Conservation (phyloP, 2,329 filamentous ascomycete species). For the Metarhizium guizhouense region DNA sequence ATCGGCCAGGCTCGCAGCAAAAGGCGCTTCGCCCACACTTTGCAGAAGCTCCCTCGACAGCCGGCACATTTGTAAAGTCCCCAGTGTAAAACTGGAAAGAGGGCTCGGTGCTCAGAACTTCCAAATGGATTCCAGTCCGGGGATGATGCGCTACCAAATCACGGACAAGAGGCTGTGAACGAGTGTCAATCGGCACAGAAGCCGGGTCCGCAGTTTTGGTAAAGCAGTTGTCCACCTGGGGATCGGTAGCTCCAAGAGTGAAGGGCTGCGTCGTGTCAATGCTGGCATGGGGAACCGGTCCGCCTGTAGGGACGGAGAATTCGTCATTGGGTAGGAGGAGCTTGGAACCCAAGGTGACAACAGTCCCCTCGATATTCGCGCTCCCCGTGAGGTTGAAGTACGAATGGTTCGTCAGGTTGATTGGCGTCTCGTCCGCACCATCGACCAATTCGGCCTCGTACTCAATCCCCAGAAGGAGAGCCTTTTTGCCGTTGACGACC, state of each 20-base stretch:
- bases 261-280: conserved; percentile 61
- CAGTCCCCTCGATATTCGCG: conserved; percentile 44
- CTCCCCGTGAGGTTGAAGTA: conserved; percentile 58
- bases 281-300: conserved; percentile 54
- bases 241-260: conserved; percentile 58
- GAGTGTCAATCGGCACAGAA: conserved; percentile 57
- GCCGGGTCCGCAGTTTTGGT: conserved; percentile 57
- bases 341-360: conserved; percentile 57
- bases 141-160: conserved; percentile 69
- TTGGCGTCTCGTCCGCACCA: conserved; percentile 76
- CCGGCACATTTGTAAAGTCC: conserved; percentile 71
- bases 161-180: conserved; percentile 50
- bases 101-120: conserved; percentile 85
- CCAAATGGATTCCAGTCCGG: conserved; percentile 66
- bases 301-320: conserved; percentile 64
- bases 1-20: conserved; percentile 87
- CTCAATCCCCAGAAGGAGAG: conserved; percentile 71
- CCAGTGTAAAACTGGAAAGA: conserved; percentile 97
- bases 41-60: conserved; percentile 50
- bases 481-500: conserved; percentile 49
- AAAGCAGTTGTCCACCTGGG: conserved; percentile 87
- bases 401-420: conserved; percentile 95
- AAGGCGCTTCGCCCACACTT: conserved; percentile 66
- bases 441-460: conserved; percentile 79
- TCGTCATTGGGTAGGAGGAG: conserved; percentile 66